A percentile compares a stretch with the other conserved stretches of the same genome.
Conservation (phyloP, 176 grass and related monocot species). For the Oryza glumipatula region DNA sequence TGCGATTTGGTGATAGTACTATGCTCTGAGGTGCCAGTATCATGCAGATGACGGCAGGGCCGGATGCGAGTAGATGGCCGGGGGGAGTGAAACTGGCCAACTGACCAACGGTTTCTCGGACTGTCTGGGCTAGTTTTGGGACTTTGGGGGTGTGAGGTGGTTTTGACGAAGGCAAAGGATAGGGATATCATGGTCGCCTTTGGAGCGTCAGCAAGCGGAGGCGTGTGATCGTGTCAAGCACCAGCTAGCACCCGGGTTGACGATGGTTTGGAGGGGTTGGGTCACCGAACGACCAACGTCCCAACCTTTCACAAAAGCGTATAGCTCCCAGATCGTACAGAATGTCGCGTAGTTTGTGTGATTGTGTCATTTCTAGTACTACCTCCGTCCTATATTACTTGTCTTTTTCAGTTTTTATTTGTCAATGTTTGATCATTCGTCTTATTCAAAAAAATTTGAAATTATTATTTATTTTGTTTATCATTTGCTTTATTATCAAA, state of each 20-base stretch:
- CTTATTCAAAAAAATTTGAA: too few species aligned
- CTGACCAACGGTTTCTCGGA: conserved; percentile 21
- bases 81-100: conserved; percentile 1
- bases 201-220: background rate
- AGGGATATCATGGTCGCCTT: background rate
- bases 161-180: conserved; percentile 19
- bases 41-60: background rate
- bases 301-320: background rate
- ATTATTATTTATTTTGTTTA: too few species aligned
- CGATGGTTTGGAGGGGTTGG: conserved; percentile 26
- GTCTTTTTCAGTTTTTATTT: too few species aligned
- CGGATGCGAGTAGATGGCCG: background rate
- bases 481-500: too few species aligned
- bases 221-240: background rate
- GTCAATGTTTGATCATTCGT: too few species aligned
- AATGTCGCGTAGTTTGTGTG: background rate
- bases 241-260: background rate
- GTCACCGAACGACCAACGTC: conserved; percentile 27
- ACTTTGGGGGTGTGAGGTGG: background rate
- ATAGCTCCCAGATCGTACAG: background rate
- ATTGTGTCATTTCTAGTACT: background rate
- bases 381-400: too few species aligned
- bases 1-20: background rate
- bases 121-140: background rate
- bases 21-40: too few species aligned